phyloP scores from a whole-genome alignment of 164 flowering plant species.

The Vitis cinerea region DNA sequence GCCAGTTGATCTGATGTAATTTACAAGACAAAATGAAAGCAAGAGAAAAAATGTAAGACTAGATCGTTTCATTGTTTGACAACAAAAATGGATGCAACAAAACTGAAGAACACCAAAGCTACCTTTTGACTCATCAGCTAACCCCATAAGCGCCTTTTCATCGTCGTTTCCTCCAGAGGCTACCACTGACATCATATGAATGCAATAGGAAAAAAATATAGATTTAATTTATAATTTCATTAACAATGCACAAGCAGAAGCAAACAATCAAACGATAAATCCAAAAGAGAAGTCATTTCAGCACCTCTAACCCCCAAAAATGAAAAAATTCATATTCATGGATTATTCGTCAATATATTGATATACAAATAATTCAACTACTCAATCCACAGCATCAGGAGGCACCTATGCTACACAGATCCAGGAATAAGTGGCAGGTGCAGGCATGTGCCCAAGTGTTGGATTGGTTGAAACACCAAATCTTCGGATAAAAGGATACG shows the following conservation, averaged over 20 bases:
- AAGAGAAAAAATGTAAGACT: not conserved
- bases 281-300: not conserved
- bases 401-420: no score
- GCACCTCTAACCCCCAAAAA: no score
- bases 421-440: no score
- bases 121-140: slow-evolving; percentile 75
- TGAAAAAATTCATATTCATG: no score
- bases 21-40: slow-evolving; percentile 5
- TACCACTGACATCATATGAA: slow-evolving; percentile 26
- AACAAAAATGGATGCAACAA: not conserved
- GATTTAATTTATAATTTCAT: not conserved
- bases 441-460: no score
- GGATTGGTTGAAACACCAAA: no score
- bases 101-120: not conserved
- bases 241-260: no score
- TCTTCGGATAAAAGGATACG: no score
- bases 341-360: no score
- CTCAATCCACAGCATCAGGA: no score
- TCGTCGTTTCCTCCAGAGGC: slow-evolving; percentile 43
- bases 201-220: not conserved
- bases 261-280: no score
- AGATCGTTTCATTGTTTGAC: not conserved
- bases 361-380: no score
- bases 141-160: slow-evolving; percentile 43
- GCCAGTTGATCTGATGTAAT: slow-evolving; percentile 54